phyloP scores from a whole-genome alignment of 2,329 filamentous ascomycete species.

The Colletotrichum karsti region DNA sequence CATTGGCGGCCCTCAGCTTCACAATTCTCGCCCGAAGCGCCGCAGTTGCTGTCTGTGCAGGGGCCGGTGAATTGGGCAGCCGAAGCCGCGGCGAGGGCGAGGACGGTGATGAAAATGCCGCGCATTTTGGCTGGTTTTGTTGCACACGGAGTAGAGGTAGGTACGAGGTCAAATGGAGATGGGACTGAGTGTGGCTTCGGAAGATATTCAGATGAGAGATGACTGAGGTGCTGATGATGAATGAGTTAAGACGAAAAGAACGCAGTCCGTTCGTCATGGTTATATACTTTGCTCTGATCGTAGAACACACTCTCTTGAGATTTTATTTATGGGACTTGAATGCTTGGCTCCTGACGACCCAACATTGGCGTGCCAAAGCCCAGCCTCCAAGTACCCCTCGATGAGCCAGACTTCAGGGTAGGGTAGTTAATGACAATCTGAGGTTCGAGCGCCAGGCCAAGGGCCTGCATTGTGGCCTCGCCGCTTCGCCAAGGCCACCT shows the following conservation, averaged over 20 bases:
- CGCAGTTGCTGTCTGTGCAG: conserved; percentile 20
- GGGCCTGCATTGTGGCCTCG: background rate
- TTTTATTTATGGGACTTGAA: background rate
- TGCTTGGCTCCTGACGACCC: background rate
- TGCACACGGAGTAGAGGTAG: background rate
- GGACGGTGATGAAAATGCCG: background rate
- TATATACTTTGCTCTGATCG: conserved; percentile 12
- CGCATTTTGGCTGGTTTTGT: conserved; percentile 1
- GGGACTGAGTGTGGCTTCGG: background rate
- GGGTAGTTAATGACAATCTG: background rate
- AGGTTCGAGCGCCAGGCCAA: background rate
- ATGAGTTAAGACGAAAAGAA: background rate
- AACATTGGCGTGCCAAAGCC: background rate
- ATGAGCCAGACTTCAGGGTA: background rate
- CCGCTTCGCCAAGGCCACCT: background rate
- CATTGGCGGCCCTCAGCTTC: conserved; percentile 20
- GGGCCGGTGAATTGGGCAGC: conserved; percentile 15
- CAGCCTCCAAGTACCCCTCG: background rate
- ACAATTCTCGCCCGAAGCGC: conserved; percentile 14
- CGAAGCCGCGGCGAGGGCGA: conserved; percentile 8
- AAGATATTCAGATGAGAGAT: background rate
- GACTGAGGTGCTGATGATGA: background rate
- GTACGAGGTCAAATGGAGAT: background rate
- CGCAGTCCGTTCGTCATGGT: conserved; percentile 5
- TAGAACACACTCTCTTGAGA: background rate